Evolutionary conservation across 2,329 filamentous ascomycete species (phyloP).

Genomic region (Colletotrichum eleusines): DNA sequence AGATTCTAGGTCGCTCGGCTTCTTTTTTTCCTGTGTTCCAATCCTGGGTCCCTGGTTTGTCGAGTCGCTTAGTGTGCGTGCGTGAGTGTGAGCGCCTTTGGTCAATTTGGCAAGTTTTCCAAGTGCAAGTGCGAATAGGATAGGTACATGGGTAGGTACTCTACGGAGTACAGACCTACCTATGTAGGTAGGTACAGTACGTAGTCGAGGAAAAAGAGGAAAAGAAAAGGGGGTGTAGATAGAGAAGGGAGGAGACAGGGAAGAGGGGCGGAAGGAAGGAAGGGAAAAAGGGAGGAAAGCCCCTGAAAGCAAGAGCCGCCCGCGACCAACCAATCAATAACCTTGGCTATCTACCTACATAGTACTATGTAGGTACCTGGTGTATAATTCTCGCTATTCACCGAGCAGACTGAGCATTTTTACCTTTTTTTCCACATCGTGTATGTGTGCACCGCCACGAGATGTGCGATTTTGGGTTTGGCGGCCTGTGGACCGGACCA

Average conservation of each 20-base stretch:
- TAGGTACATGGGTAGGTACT: too few species aligned
- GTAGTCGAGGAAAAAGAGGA: not conserved
- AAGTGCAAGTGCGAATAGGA: too few species aligned
- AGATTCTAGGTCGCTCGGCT: not conserved
- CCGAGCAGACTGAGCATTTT: too few species aligned
- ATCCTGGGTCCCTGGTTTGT: not conserved
- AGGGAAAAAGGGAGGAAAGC: not conserved
- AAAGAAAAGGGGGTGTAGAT: not conserved
- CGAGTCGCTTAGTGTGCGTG: not conserved
- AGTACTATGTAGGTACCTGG: not conserved
- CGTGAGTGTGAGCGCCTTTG: not conserved
- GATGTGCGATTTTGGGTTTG: constrained; percentile 18
- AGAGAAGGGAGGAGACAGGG: too few species aligned
- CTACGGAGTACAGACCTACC: too few species aligned
- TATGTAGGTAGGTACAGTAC: too few species aligned
- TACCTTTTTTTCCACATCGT: constrained; percentile 30
- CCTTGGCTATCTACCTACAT: not conserved
- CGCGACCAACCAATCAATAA: constrained; percentile 11
- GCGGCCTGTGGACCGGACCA: constrained; percentile 18
- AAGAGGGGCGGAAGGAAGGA: not conserved
- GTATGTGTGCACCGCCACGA: constrained; percentile 27
- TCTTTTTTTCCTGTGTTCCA: not conserved
- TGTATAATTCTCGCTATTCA: not conserved
- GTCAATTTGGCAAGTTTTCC: not conserved
- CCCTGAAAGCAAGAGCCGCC: constrained; percentile 19